Conservation (phyloP, 2,329 filamentous ascomycete genomes). For the Amauroascus verrucosus region DNA sequence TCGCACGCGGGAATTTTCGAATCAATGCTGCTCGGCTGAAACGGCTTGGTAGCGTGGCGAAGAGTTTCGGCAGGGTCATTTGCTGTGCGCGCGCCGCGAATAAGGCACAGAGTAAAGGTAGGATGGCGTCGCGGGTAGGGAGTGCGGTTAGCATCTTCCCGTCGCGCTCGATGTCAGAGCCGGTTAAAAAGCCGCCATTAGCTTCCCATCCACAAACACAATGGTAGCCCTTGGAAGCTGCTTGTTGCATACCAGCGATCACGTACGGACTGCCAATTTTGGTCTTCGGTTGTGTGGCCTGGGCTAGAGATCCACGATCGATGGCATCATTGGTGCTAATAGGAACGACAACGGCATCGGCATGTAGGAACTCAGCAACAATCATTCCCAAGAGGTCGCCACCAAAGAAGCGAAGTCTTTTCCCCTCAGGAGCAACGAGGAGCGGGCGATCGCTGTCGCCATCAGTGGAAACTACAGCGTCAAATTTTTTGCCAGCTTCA, state of each 20-base stretch:
- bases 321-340: constrained; percentile 1
- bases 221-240: background rate
- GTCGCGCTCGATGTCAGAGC: background rate
- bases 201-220: background rate
- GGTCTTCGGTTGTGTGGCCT: background rate
- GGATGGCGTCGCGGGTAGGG: background rate
- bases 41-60: background rate
- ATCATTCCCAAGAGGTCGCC: background rate
- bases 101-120: background rate
- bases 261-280: background rate
- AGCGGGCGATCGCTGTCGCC: background rate
- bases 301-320: background rate
- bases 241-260: background rate
- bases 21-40: background rate
- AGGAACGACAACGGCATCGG: background rate
- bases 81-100: background rate
- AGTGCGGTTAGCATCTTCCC: background rate
- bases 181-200: background rate
- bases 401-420: background rate
- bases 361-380: background rate
- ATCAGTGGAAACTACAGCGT: no score
- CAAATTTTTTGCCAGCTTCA: no score
- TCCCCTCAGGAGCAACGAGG: background rate
- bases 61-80: background rate
- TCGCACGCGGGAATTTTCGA: background rate